A percentile compares a stretch with the other conserved stretches of the same genome.
Conservation (phyloP, 2,329 filamentous ascomycete species). For the Ophiostoma sp. region DNA sequence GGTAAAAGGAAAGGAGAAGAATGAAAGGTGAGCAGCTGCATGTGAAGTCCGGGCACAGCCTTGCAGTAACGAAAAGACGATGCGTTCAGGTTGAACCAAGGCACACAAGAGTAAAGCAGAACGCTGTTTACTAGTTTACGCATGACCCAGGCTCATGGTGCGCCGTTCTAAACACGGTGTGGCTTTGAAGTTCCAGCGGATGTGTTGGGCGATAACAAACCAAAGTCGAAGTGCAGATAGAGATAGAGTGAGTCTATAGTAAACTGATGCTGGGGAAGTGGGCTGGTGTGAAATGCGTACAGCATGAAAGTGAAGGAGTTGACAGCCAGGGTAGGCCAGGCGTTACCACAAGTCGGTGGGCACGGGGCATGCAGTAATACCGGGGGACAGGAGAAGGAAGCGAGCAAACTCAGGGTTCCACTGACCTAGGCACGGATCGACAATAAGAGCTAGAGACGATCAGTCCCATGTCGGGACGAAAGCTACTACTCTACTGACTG, state of each 20-base stretch:
- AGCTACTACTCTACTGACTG: background rate
- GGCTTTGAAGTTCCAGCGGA: background rate
- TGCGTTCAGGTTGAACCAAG: background rate
- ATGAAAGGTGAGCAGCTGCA: no score
- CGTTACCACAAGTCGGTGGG: background rate
- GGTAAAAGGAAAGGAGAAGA: no score
- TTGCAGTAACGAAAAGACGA: no score
- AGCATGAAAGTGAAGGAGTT: background rate
- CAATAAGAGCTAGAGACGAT: conserved; percentile 17
- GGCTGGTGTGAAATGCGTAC: background rate
- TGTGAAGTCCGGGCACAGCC: no score
- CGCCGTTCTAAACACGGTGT: background rate
- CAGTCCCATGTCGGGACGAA: conserved; percentile 12
- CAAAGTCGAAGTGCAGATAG: background rate
- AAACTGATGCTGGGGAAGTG: background rate
- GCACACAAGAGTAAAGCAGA: background rate
- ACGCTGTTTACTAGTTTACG: background rate
- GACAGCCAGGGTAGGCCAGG: background rate
- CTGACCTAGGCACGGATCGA: conserved; percentile 22
- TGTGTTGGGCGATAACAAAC: background rate
- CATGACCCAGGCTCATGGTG: background rate
- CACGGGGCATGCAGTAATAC: background rate
- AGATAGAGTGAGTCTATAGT: background rate
- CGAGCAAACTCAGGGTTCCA: conserved; percentile 14
- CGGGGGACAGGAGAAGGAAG: background rate